Evolutionary conservation across 1,139 yeast genomes (phyloP), one percentile per base, ranked within the genome.

Genomic region (Magnusiomyces ingens): DNA sequence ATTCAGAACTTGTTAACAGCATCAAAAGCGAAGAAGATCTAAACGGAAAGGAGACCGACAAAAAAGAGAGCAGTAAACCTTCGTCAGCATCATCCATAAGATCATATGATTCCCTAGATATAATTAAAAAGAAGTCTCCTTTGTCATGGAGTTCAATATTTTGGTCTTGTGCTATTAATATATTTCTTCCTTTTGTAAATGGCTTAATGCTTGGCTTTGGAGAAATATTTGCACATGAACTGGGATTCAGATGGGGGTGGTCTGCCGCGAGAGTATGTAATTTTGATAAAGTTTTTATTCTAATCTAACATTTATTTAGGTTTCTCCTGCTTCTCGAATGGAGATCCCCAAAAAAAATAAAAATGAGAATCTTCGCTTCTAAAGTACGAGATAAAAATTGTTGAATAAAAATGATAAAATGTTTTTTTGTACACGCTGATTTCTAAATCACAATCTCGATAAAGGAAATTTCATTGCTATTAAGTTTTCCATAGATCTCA

Each of bases 161-260:
- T 37, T 55, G 36, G 50, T 50, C 18, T 36, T 51, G 61, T 19
- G 80, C 90, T 2, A 82, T 93, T 59, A 91, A 93, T 63, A 71
- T 91, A 61, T 69, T 90, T 3, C 72, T 93, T 50, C 99, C 99
- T 1, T 90, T 93, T 64, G 75, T 93, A 58, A 93, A 93, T 66
- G 99, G 99, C 11, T 75, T 93, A 73, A 91, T 91, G 96, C 78
- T 93, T 57, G 99, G 99, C 0, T 89, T 91, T 68, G 99, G 99
- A 1, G 99, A 93, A 71, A 84, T 93, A 22, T 75, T 88, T 60
- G 99, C 98, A 15, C 97, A 91, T 67, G 98, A 93, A 66, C 73
- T 91, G 49, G 95, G 96, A 10, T 86, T 86, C 74, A 76, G 77
- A 54, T 85, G 81, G 72, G 82, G 86, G 48, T 87, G 94, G 89